Conservation (phyloP, 2,329 filamentous ascomycete species). For the Alternaria conjuncta region DNA sequence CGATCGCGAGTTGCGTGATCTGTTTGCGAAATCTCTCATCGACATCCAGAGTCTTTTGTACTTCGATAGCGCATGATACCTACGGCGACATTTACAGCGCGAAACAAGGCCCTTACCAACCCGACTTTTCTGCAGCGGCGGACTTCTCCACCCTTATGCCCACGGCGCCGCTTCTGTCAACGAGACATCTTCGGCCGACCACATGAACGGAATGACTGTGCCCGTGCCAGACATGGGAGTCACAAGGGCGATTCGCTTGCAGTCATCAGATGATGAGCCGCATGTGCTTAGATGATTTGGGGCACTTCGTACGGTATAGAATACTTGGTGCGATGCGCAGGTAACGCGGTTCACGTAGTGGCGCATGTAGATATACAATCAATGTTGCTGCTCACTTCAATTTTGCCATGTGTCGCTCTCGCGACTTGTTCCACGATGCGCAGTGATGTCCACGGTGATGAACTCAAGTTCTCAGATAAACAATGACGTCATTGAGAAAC, state of each 20-base stretch:
- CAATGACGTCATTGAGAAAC: neutral
- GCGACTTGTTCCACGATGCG: neutral
- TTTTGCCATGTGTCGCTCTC: neutral
- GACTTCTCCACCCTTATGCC: neutral
- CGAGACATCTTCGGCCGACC: neutral
- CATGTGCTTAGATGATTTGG: neutral
- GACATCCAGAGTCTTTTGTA: neutral
- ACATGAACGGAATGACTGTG: neutral
- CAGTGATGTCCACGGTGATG: neutral
- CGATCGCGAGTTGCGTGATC: neutral
- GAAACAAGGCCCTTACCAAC: neutral
- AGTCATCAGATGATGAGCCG: neutral
- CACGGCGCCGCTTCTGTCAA: neutral
- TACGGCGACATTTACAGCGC: neutral
- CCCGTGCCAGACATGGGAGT: neutral
- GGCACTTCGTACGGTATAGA: neutral
- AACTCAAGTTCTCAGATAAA: neutral
- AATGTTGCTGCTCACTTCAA: neutral
- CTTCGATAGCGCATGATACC: neutral
- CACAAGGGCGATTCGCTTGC: neutral
- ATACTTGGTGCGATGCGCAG: neutral
- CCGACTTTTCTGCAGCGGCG: neutral
- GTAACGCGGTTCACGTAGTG: neutral
- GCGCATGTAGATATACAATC: neutral
- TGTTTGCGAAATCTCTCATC: neutral